A percentile compares a stretch with the other conserved stretches of the same genome.
These are phyloP conservation scores for Mycena maculata DNA, from an alignment of 768 basidiomycete species.

Conservation along the genomic window DNA sequence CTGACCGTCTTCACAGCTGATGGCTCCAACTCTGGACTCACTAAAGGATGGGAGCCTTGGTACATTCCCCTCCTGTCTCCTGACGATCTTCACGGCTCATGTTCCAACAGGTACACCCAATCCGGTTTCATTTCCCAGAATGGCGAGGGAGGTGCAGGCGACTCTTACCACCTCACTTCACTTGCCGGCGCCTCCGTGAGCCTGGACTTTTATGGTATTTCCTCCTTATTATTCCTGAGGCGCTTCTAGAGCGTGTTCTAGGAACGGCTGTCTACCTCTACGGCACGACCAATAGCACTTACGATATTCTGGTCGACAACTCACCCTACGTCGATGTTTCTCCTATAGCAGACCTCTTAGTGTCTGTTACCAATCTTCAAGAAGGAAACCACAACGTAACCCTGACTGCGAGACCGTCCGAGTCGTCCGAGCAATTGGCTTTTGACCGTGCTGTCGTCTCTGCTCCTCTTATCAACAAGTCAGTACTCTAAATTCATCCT, in stretches of 20 bases:
- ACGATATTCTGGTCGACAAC: conserved; percentile 15
- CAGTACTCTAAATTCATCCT: no score
- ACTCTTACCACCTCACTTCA: conserved; percentile 24
- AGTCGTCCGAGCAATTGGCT: conserved; percentile 14
- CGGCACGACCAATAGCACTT: conserved; percentile 20
- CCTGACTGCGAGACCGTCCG: conserved; percentile 7
- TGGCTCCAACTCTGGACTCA: conserved; percentile 22
- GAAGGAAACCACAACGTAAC: conserved; percentile 23
- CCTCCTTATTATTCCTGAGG: no score
- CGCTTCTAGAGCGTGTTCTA: no score
- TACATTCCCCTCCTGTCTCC: no score
- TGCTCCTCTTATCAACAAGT: conserved; percentile 18
- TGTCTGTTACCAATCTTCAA: background rate
- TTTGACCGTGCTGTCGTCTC: conserved; percentile 29
- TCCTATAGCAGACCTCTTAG: background rate
- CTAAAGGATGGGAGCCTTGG: conserved; percentile 29
- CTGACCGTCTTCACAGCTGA: conserved; percentile 12
- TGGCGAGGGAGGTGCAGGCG: conserved; percentile 14
- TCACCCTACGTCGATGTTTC: background rate
- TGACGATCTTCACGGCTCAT: no score
- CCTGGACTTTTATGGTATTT: conserved; percentile 22
- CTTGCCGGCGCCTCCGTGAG: conserved; percentile 20
- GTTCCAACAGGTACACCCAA: no score
- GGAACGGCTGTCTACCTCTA: conserved; percentile 22
- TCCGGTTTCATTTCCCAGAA: conserved; percentile 9